A percentile compares a stretch with the other conserved stretches of the same genome.
phyloP scores from a whole-genome alignment of 2,329 filamentous ascomycete species.

The Laburnicola sp. region DNA sequence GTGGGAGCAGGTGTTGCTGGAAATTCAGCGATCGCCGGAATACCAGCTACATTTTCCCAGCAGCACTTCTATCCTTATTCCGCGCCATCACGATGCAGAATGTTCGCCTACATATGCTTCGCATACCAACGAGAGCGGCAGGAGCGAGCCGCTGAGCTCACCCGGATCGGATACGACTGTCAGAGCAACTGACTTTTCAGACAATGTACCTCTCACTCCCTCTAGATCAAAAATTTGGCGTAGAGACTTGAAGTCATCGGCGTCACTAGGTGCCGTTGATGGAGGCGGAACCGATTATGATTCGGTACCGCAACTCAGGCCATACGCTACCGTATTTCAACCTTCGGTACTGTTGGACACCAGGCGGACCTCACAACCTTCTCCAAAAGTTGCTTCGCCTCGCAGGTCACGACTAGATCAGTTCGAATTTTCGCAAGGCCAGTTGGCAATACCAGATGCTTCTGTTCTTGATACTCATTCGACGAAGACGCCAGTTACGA shows the following conservation, averaged over 20 bases:
- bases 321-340: neutral
- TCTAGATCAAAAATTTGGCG: neutral
- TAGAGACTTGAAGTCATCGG: neutral
- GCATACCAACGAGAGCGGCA: neutral
- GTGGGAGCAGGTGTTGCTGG: neutral
- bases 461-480: neutral
- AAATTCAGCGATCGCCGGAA: slow-evolving; percentile 1
- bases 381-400: neutral
- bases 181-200: neutral
- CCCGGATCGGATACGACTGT: slow-evolving; percentile 4
- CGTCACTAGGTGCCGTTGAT: neutral
- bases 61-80: neutral
- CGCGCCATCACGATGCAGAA: neutral
- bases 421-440: neutral
- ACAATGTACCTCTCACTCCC: neutral
- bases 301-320: neutral
- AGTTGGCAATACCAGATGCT: neutral
- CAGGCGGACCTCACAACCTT: neutral
- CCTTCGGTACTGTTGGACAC: neutral
- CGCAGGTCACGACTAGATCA: no score
- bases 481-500: no score
- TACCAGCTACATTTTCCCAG: neutral
- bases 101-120: no score
- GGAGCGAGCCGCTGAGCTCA: neutral
- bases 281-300: neutral